phyloP scores from a whole-genome alignment of 2,329 filamentous ascomycete species.

The Calonectria pseudoturangicola region DNA sequence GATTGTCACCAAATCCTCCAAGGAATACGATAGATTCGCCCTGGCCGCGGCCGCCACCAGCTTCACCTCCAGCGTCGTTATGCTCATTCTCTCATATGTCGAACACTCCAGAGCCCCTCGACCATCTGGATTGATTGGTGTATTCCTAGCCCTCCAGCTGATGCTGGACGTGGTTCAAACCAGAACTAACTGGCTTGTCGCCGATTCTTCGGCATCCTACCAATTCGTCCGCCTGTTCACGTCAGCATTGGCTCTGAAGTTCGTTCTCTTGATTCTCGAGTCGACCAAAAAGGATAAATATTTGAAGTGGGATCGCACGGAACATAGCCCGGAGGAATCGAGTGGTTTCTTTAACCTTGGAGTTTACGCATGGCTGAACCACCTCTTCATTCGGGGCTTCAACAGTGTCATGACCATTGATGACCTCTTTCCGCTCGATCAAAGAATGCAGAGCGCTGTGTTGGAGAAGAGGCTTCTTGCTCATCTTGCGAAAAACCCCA shows the following conservation, averaged over 20 bases:
- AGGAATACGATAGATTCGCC: background rate
- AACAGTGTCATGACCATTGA: constrained; percentile 41
- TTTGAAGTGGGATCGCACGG: constrained; percentile 41
- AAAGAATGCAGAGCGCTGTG: constrained; percentile 41
- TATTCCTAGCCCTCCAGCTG: constrained; percentile 42
- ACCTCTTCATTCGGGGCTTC: constrained; percentile 45
- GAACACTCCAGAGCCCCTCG: constrained; percentile 48
- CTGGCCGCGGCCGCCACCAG: background rate
- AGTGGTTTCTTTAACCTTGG: constrained; percentile 42
- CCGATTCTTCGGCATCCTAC: constrained; percentile 35
- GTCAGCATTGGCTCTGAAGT: constrained; percentile 36
- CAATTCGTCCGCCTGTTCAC: constrained; percentile 37
- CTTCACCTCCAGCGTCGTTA: background rate
- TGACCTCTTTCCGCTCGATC: constrained; percentile 39
- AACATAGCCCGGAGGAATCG: constrained; percentile 34
- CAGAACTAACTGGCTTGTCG: constrained; percentile 34
- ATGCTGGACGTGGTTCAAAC: constrained; percentile 45
- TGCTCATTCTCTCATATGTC: constrained; percentile 38
- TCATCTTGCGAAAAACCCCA: constrained; percentile 34
- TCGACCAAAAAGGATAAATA: background rate
- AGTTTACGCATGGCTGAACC: constrained; percentile 46
- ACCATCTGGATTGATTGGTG: constrained; percentile 45
- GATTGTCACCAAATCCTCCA: constrained; percentile 12
- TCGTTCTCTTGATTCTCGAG: constrained; percentile 33
- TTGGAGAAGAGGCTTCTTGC: constrained; percentile 39